Base-by-base conservation (phyloP, 257 asterid species). In the Capsicum baccatum region DNA sequence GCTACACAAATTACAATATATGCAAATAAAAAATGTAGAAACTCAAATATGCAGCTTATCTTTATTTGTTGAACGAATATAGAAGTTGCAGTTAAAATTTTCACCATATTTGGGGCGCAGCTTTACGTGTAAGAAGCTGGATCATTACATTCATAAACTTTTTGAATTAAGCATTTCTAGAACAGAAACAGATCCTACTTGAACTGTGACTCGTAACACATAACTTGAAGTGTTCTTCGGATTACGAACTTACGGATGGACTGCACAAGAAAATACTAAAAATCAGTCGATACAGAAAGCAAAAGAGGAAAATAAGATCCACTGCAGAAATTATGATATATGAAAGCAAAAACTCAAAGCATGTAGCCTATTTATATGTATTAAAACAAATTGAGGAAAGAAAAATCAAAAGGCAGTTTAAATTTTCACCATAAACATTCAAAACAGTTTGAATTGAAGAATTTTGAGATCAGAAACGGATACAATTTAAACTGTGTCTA, bases 21-120 rank as follows among this genome's bases (percentile, higher is more conserved):
- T 26, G 15, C 4, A 63, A 26, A 6, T 4, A 9, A 63, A 63
- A 19, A 9, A 1, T 16, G 12, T 35, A 35, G 50, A 35, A 35
- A 67, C 74, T 6, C 19, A 37, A 67, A 35, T 8, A 67, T 67
- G 19, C 1, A 35, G 74, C 74, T 67, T 33, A 66, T 33, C 14
- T 2, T 6, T 33, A 7, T 13, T 11, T 0, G 17, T 11, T 48
- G 16, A 19, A 84, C 42, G 74, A 79, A 47, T 33, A 62, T 37
- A 66, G 5, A 33, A 66, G 47, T 66, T 11, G 9, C 6, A 66
- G 13, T 9, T 14, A 39, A 83, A 79, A 83, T 33, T 74, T 63
- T 58, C 85, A 95, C 98, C 98, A 95, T 91, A 94, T 94, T 80
- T 95, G 97, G 26, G 94, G 96, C 3, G 99, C 93, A 91, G 98